Conservation (phyloP, 2,329 filamentous ascomycete species). For the Cladosporium sp. region DNA sequence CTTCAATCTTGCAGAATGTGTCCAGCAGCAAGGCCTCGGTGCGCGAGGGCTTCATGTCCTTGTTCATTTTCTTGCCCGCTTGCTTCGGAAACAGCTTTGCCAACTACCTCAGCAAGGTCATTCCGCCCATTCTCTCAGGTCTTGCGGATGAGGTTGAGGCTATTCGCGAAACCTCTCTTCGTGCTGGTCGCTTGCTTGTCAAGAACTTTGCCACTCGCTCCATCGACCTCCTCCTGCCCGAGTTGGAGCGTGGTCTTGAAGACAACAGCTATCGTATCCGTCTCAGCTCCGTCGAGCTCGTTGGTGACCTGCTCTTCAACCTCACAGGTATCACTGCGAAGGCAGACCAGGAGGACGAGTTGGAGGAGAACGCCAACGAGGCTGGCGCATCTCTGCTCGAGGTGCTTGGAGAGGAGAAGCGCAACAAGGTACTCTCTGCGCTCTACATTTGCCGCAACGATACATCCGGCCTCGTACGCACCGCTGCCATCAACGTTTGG, state of each 20-base stretch:
- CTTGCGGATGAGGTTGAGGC: conserved; percentile 95
- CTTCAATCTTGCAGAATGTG: conserved; percentile 94
- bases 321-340: conserved; percentile 89
- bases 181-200: conserved; percentile 88
- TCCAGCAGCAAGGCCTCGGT: conserved; percentile 86
- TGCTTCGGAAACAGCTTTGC: conserved; percentile 99
- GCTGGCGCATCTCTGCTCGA: conserved; percentile 92
- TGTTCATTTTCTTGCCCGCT: conserved; percentile 98
- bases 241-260: conserved; percentile 93
- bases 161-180: conserved; percentile 93
- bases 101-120: conserved; percentile 91
- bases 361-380: conserved; percentile 79
- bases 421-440: conserved; percentile 95
- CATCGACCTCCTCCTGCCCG: conserved; percentile 89
- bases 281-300: conserved; percentile 95
- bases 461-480: conserved; percentile 86
- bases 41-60: conserved; percentile 97
- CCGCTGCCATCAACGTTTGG: conserved; percentile 90
- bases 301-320: conserved; percentile 96
- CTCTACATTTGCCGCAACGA: conserved; percentile 97
- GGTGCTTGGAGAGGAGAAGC: conserved; percentile 90
- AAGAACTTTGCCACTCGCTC: conserved; percentile 97
- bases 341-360: conserved; percentile 72
- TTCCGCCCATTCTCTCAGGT: conserved; percentile 90
- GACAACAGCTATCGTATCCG: conserved; percentile 97